Evolutionary conservation across 352 stramenopile species (phyloP), one percentile per base, ranked within the genome.

Genomic region (Phytophthora foliorum): DNA sequence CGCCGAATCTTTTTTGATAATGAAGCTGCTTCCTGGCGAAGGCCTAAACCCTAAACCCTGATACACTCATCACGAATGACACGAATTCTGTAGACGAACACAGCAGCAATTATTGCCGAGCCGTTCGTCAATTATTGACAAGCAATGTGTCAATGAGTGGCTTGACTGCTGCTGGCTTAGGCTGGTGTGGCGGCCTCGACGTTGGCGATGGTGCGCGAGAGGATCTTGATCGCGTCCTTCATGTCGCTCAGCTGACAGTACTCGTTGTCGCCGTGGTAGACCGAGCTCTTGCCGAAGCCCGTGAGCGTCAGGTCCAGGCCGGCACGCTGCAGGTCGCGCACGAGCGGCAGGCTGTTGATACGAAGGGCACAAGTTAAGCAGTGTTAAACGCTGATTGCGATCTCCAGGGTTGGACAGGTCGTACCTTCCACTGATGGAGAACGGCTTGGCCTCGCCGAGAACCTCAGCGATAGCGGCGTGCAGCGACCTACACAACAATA

Each of bases 181-280:
- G 38, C 29, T 9, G 32, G 48, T 7, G 46, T 59, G n/a, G 68
- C 55, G 7, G 48, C 53, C 17, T 92, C 80, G 34, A 94, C 86
- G 65, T 93, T 92, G 59, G 76, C 74, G 58, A 97, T 82, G 14
- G 90, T 92, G 48, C 77, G 81, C 31, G 90, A 82, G 17, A 97
- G 80, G 64, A 98, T 95, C 75, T 93, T 89, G 34, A 93, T 77
- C n/a, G 83, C 92, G 57, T 96, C 78, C 53, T 82, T 77, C 82
- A 97, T 97, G 61, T 95, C 88, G 60, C 67, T 94, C 31, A 98
- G 72, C 48, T 65, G 73, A 58, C 89, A 97, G 77, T 83, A 97
- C 74, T 98, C 91, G 74, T 98, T 97, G 72, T 98, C 90, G 17
- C 89, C 92, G 71, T 97, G 92, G 74, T 98, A 97, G 36, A 92